phyloP scores from a whole-genome alignment of 257 asterid species.

The Nicotiana obtusifolia region DNA sequence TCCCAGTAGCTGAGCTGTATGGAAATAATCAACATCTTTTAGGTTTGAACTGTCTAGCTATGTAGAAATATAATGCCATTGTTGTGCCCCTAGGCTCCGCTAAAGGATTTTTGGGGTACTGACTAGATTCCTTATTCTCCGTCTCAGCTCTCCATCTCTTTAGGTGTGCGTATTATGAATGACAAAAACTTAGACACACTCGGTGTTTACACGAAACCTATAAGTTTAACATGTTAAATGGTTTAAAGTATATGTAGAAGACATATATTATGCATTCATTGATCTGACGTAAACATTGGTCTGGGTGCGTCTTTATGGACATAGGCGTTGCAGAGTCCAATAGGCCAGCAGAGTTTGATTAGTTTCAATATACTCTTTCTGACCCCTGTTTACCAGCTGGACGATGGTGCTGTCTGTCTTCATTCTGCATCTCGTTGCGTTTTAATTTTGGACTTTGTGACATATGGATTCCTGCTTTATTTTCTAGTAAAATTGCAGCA shows the following conservation, averaged over 20 bases:
- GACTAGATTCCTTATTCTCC: not conserved
- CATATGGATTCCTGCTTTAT: not conserved
- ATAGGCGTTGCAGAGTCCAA: not conserved
- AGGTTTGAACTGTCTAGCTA: not conserved
- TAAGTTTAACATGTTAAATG: not conserved
- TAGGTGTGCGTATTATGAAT: not conserved
- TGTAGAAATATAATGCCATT: not conserved
- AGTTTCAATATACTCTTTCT: not conserved
- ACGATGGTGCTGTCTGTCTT: not conserved
- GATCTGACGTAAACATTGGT: too few relatives aligned
- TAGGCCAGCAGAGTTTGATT: not conserved
- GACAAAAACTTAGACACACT: too few relatives aligned
- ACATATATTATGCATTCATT: too few relatives aligned
- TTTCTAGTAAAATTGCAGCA: not conserved
- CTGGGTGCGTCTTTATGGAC: not conserved
- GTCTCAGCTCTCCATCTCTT: not conserved
- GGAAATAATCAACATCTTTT: not conserved
- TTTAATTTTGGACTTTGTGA: not conserved
- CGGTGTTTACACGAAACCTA: too few relatives aligned
- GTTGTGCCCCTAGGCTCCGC: not conserved
- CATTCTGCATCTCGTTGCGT: not conserved
- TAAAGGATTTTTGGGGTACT: not conserved
- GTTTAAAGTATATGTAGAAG: too few relatives aligned
- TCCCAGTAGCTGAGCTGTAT: not conserved
- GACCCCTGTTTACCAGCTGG: not conserved